A percentile compares a stretch with the other conserved stretches of the same genome.
These are phyloP conservation scores for Narthecium ossifragum DNA, from an alignment of 106 monocot genomes.

Conservation along the genomic window DNA sequence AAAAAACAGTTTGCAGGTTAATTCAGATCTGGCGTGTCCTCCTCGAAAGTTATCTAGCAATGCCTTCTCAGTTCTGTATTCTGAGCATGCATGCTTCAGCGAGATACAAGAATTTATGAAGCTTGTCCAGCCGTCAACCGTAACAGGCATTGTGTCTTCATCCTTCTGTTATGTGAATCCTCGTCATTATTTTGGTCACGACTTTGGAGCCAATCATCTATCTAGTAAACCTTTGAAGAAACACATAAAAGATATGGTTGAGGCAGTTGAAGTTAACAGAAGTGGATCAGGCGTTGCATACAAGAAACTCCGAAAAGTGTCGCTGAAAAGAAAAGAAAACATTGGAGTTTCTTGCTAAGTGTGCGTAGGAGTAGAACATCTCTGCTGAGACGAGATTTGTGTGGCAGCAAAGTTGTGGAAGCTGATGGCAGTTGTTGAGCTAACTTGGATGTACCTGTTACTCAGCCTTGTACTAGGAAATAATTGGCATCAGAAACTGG, in stretches of 20 bases:
- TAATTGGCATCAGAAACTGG: neutral
- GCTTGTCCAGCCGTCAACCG: constrained; percentile 31
- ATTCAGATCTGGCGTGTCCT: neutral
- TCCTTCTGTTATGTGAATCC: constrained; percentile 51
- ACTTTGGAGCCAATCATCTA: constrained; percentile 8
- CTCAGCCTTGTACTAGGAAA: neutral
- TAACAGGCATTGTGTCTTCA: constrained; percentile 54
- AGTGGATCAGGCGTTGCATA: neutral
- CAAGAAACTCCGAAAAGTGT: constrained; percentile 12
- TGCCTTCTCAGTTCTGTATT: constrained; percentile 48
- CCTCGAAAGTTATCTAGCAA: constrained; percentile 20
- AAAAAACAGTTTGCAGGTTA: neutral
- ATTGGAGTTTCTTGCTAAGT: neutral
- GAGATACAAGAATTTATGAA: constrained; percentile 59
- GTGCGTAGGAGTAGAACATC: constrained; percentile 33
- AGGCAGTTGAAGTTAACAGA: constrained; percentile 11
- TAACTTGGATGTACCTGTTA: constrained; percentile 4
- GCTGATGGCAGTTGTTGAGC: constrained; percentile 9
- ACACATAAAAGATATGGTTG: neutral
- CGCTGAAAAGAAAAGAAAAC: constrained; percentile 14
- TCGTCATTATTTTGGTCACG: constrained; percentile 42
- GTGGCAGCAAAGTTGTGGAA: constrained; percentile 42
- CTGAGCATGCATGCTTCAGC: constrained; percentile 60
- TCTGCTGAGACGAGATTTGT: constrained; percentile 23
- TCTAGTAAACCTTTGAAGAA: neutral